Evolutionary conservation across 1,284 basidiomycete genomes (phyloP), one percentile per base, ranked within the genome.

Genomic region (Ceratobasidium sp.): DNA sequence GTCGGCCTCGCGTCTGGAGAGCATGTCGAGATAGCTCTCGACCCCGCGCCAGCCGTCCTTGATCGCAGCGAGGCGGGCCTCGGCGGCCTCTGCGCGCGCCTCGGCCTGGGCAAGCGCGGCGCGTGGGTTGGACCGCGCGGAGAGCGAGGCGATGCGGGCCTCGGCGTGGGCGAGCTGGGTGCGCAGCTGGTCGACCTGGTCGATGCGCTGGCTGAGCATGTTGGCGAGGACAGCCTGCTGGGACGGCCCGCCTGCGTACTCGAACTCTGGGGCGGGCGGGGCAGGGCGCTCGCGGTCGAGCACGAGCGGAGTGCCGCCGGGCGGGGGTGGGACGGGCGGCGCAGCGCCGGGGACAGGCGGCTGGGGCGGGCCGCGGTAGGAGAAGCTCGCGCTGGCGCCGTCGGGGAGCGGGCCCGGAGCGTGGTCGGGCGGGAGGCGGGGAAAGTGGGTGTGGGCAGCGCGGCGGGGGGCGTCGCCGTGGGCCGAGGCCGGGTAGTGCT

Each of bases 181-280:
- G 69, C 69, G 69, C 9, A 72, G 58, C 29, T 72, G 69, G 69
- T 72, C 69, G 43, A 72, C 69, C 48, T 72, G 69, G 69, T 72
- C 69, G 69, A 72, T 62, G 58, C 69, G 69, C 56, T 72, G 56
- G 58, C 56, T 61, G 29, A 72, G 69, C 58, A 72, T 72, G 69
- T 72, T 72, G 56, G 69, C 43, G 29, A 72, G 69, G 43, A 72
- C 46, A 16, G 69, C 43, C 46, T 72, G 69, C 46, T 61, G 58
- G 9, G 51, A 56, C 69, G 58, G 46, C 8, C 56, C 56, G 29
- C 29, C 62, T 1, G 46, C 46, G 48, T 49, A 64, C 31, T 64
- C 46, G 54, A 66, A 66, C 29, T 65, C 63, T 8, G 16, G n/a
- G 24, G 43, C 64, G 29, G 48, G 64, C 16, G 48, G 11, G 16